These are phyloP conservation scores for Pythium insidiosum DNA, from an alignment of 352 stramenopile species.

Conservation along the genomic window DNA sequence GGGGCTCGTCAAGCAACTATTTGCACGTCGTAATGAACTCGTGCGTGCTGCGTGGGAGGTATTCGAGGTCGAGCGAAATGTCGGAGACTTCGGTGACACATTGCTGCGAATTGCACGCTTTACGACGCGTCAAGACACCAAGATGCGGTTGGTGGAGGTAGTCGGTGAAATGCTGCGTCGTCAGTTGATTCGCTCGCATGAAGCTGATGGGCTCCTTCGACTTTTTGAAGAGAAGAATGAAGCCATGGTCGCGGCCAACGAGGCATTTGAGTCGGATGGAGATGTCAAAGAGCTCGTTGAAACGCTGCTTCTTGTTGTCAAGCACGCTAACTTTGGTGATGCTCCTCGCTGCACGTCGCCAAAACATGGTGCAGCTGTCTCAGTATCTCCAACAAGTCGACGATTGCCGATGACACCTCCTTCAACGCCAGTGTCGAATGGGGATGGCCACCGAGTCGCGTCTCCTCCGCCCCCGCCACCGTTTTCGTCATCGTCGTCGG, in stretches of 20 bases:
- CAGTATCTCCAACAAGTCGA: no score
- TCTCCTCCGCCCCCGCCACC: no score
- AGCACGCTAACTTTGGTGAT: constrained; percentile 59
- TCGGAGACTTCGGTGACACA: constrained; percentile 35
- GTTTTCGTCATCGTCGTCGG: no score
- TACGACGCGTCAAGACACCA: constrained; percentile 32
- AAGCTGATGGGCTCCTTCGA: constrained; percentile 54
- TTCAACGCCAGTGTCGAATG: constrained; percentile 2
- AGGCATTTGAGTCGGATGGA: constrained; percentile 62
- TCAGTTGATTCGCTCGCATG: constrained; percentile 30
- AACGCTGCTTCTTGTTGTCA: constrained; percentile 72
- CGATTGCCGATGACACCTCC: constrained; percentile 4
- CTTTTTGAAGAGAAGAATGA: constrained; percentile 65
- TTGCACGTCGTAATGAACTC: constrained; percentile 33
- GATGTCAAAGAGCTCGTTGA: constrained; percentile 74
- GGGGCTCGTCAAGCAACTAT: constrained; percentile 35
- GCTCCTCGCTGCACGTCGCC: constrained; percentile 15
- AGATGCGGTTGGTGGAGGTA: constrained; percentile 47
- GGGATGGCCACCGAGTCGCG: not conserved
- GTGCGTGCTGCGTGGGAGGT: constrained; percentile 44
- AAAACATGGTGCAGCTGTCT: constrained; percentile 1
- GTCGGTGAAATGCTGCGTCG: constrained; percentile 63
- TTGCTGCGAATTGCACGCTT: constrained; percentile 45
- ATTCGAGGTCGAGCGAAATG: constrained; percentile 33
- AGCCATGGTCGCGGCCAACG: constrained; percentile 57